phyloP scores from a whole-genome alignment of 257 asterid genomes.

The Solanum appendiculatum region DNA sequence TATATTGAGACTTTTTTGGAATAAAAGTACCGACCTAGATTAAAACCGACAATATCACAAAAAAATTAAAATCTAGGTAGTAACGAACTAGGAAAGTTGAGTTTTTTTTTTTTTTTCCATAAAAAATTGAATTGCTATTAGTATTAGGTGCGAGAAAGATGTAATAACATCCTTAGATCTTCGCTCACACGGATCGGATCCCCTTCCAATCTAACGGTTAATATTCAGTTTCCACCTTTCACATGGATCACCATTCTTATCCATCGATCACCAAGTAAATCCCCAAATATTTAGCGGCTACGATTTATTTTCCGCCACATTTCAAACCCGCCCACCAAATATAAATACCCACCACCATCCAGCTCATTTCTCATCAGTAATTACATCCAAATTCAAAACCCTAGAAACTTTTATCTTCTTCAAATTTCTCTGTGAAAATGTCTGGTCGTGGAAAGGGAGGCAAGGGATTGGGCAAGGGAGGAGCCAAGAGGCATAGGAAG shows the following conservation, averaged over 20 bases:
- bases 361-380: too few species aligned
- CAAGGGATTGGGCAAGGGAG: constrained; percentile 33
- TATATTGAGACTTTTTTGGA: too few species aligned
- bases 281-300: neutral
- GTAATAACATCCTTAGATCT: neutral
- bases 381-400: neutral
- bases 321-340: neutral
- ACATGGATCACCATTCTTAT: neutral
- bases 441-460: constrained; percentile 30
- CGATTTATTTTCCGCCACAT: neutral
- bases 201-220: neutral
- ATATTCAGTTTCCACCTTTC: neutral
- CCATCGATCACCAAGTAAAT: neutral
- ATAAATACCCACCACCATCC: neutral
- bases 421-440: neutral
- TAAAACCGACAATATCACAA: neutral
- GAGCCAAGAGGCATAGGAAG: constrained; percentile 35
- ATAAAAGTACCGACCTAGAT: neutral
- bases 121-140: neutral
- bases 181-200: neutral
- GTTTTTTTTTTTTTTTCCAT: neutral
- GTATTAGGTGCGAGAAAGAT: neutral
- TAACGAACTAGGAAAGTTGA: neutral
- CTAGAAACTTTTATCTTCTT: neutral
- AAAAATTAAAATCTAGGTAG: neutral